Evolutionary conservation across 352 stramenopile genomes (phyloP), one percentile per base, ranked within the genome.

Genomic region (Elongisporangium undulatum): DNA sequence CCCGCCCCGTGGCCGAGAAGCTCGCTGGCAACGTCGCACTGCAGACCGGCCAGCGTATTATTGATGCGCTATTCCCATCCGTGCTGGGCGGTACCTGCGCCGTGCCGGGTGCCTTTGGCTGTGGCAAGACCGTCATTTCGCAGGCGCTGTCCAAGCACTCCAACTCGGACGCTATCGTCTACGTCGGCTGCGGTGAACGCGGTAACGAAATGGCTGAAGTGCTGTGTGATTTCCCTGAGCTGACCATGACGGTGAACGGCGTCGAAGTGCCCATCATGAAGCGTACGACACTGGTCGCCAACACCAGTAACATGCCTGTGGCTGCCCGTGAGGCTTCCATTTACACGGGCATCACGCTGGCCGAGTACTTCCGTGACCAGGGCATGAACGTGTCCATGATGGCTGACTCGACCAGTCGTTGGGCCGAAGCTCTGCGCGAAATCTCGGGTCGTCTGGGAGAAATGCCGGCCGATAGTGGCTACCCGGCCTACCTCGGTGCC

Each of bases 301-400:
- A 99, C 82, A 99, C 98, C n/a, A 99, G 95, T 77, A 99, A 99
- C 91, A 99, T 99, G 98, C 98, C 98, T 53, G 98, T 99, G 69
- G 98, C 98, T 53, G 98, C 98, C 23, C 96, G 98, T 84, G 98
- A 99, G 79, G 98, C 98, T 24, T 99, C 94, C 38, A 99, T 99
- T 70, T 99, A 99, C 89, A 99, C 98, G 51, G 91, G 93, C 53
- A 99, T 99, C 66, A 99, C 97, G 50, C 82, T 99, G 48, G 95
- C 97, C 52, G 96, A 99, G 78, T 99, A 99, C 82, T 99, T 99
- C 85, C 92, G 97, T 77, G 98, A 99, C 83, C 86, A 95, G 62
- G 86, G 84, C 39, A 99, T 99, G 95, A 99, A 99, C 72, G 97
- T 99, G 67, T 98, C 96, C 48, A 99, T 99, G 97, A 99, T 99